Conservation (phyloP, 306 rosid species). For the Cotoneaster glaucophyllus region DNA sequence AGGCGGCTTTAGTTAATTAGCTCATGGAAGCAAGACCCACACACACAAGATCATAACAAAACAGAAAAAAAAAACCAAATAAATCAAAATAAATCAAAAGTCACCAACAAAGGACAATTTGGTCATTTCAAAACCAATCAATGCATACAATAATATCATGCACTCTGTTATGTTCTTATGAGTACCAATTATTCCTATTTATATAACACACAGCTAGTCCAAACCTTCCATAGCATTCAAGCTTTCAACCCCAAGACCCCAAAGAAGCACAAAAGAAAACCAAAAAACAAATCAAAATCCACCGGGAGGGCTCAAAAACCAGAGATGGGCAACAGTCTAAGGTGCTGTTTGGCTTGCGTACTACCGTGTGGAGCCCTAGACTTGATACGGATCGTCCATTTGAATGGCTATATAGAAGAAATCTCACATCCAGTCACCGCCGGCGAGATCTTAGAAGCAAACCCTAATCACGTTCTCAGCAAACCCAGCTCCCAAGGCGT, state of each 20-base stretch:
- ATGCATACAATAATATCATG: conserved; percentile 2
- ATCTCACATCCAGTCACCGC: conserved; percentile 62
- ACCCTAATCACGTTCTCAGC: conserved; percentile 79
- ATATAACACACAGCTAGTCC: conserved; percentile 24
- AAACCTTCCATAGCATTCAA: not conserved
- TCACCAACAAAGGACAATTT: conserved; percentile 27
- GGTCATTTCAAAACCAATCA: conserved; percentile 23
- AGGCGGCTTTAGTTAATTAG: conserved; percentile 39
- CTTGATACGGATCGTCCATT: conserved; percentile 81
- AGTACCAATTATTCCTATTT: conserved; percentile 34
- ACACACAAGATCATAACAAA: conserved; percentile 1
- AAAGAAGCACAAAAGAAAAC: not conserved
- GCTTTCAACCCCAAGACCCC: not conserved
- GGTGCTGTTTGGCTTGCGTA: conserved; percentile 92
- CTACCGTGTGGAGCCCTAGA: conserved; percentile 95
- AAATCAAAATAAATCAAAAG: not conserved
- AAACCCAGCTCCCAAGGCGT: conserved; percentile 70
- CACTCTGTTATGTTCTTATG: conserved; percentile 13
- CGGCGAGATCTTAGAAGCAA: conserved; percentile 65
- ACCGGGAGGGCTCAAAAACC: not conserved
- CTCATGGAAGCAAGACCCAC: conserved; percentile 19
- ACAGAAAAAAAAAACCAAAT: not conserved
- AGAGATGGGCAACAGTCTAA: conserved; percentile 80
- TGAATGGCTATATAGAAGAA: conserved; percentile 77
- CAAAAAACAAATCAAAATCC: not conserved